Evolutionary conservation across 2,329 filamentous ascomycete genomes (phyloP), one percentile per base, ranked within the genome.

Genomic region (Sclerotinia spermophila): DNA sequence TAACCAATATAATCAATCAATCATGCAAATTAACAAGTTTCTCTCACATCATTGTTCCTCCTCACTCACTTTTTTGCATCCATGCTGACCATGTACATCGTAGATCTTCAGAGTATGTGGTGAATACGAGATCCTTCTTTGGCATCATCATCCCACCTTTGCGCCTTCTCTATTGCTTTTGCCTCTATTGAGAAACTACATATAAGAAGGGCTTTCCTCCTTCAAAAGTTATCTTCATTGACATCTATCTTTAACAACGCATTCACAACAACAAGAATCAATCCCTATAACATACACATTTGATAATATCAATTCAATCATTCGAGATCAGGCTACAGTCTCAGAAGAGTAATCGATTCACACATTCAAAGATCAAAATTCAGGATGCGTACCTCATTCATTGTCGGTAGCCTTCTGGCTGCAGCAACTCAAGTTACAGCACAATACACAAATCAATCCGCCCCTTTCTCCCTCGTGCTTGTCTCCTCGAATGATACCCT

Each of bases 401-500:
- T 74, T 62, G 38, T 75, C 27, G 59, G 73, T n/a, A 62, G 70
- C 61, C 24, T 73, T 55, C 44, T 77, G 38, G 48, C 76, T 68
- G 69, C 72, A 42, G 68, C 71, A 10, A 69, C 74, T 38, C 64
- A 69, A 66, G 74, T 74, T 68, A 44, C 72, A 2, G 77, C 77
- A 17, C 77, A 79, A 72, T 77, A 76, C 66, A 40, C 75, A 72
- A 80, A 80, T 70, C 78, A 81, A 67, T 83, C 83, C 15, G 77
- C 77, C 33, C 82, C 83, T 21, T 85, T 85, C 79, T 70, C 80
- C 42, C 79, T 85, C 33, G 74, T 81, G 58, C 71, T 84, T 53
- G 67, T 77, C 45, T 83, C 82, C 33, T 65, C 76, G 2, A 81
- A 84, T 71, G 72, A 75, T 7, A 78, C 79, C 2, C 73, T 81